Conservation (phyloP, 176 grass and related monocot species). For the Eleusine coracana region DNA sequence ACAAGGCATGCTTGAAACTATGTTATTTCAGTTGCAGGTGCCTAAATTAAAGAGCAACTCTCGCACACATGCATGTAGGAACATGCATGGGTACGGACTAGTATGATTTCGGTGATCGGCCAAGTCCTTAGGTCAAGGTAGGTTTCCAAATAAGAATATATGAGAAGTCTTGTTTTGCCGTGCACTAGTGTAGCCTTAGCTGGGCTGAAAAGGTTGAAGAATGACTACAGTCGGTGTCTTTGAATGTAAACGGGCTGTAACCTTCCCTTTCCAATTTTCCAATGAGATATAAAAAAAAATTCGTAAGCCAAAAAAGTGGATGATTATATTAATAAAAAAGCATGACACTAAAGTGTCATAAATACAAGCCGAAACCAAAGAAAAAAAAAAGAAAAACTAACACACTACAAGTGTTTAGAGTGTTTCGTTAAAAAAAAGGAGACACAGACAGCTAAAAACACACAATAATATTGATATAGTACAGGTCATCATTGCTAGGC, state of each 20-base stretch:
- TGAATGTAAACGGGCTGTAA: background rate
- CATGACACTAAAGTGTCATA: no score
- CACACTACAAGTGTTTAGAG: no score
- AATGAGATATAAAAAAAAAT: no score
- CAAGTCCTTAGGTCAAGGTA: background rate
- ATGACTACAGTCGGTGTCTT: background rate
- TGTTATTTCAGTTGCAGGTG: background rate
- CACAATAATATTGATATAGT: no score
- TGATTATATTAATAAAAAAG: no score
- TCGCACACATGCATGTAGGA: background rate
- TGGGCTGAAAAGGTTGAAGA: background rate
- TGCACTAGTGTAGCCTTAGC: background rate
- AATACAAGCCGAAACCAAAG: no score
- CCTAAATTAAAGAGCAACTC: background rate
- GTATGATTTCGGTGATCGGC: background rate
- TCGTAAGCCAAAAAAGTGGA: no score
- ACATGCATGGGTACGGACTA: background rate
- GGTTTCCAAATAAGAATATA: background rate
- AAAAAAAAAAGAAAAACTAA: no score
- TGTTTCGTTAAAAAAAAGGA: no score
- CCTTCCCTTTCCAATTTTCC: background rate
- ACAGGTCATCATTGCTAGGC: no score
- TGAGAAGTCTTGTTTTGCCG: background rate
- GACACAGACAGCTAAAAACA: no score
- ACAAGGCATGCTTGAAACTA: background rate